Percentiles rank a stretch among this genome's conserved stretches.
Conservation (phyloP, 352 stramenopile genomes). For the Globisporangium heterothallicum region DNA sequence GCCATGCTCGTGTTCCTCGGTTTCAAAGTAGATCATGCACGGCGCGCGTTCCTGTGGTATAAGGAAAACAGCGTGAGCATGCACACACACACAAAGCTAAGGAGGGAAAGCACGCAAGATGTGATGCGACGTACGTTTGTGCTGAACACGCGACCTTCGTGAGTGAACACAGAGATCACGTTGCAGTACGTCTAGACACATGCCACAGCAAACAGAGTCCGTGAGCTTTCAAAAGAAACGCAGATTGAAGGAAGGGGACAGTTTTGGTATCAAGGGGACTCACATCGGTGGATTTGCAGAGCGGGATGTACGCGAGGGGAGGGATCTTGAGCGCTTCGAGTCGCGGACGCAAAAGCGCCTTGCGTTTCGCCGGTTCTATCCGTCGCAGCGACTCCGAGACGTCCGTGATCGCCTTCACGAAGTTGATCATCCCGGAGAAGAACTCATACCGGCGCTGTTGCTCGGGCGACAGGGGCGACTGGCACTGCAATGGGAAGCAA, state of each 20-base stretch:
- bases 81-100: too few relatives aligned
- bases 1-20: constrained; percentile 33
- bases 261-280: too few relatives aligned
- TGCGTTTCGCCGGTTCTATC: constrained; percentile 61
- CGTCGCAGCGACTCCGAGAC: constrained; percentile 65
- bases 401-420: constrained; percentile 80
- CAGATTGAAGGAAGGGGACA: too few relatives aligned
- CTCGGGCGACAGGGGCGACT: constrained; percentile 9
- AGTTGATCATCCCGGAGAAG: constrained; percentile 75
- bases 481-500: constrained; percentile 13
- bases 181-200: constrained; percentile 47
- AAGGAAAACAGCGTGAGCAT: not conserved
- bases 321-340: constrained; percentile 54
- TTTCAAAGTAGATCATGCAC: constrained; percentile 70
- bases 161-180: constrained; percentile 45
- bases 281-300: constrained; percentile 81
- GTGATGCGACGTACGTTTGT: constrained; percentile 40
- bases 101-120: not conserved
- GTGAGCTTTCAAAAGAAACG: not conserved
- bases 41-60: constrained; percentile 59
- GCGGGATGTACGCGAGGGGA: constrained; percentile 59
- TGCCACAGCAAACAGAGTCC: not conserved
- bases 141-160: constrained; percentile 74
- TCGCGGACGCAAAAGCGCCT: constrained; percentile 38
- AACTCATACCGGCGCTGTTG: constrained; percentile 69